Evolutionary conservation across 179 eudicot species (phyloP).

Genomic region (Beta macrorhiza): DNA sequence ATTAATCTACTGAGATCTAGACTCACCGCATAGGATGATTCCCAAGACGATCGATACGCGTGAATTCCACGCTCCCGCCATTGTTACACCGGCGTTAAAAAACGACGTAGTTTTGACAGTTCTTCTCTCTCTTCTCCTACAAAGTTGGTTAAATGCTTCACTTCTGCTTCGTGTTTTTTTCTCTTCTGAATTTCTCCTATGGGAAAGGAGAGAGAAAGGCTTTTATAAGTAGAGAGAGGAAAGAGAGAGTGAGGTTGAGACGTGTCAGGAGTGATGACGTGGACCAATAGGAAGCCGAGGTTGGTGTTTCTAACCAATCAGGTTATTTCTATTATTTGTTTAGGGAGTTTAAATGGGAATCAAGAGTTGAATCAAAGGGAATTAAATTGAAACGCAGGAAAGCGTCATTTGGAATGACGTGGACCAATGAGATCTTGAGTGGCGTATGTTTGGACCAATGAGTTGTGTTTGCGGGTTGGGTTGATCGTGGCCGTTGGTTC

Average conservation of each 20-base stretch:
- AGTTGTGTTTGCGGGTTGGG: constrained; percentile 21
- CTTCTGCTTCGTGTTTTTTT: neutral
- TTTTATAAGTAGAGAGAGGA: neutral
- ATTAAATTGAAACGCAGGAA: neutral
- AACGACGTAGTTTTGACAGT: constrained; percentile 1
- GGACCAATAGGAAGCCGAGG: constrained; percentile 29
- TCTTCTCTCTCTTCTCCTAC: neutral
- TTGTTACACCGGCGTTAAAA: neutral
- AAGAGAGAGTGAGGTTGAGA: constrained; percentile 4
- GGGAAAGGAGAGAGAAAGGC: too few species aligned
- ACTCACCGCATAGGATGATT: constrained; percentile 40
- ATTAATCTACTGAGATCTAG: neutral
- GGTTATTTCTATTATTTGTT: neutral
- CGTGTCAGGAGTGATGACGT: constrained; percentile 32
- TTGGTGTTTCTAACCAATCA: constrained; percentile 22
- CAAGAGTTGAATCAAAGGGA: too few species aligned
- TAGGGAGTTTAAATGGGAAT: neutral
- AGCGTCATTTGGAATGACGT: constrained; percentile 38
- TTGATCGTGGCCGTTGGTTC: constrained; percentile 24
- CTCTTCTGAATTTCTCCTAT: neutral
- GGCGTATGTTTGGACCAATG: constrained; percentile 22
- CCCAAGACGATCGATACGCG: constrained; percentile 33
- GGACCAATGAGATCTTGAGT: constrained; percentile 38
- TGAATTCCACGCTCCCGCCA: constrained; percentile 38
- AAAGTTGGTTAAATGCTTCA: neutral